These are phyloP conservation scores for Colletotrichum gigasporum DNA, from an alignment of 2,329 filamentous ascomycete genomes.

Conservation along the genomic window DNA sequence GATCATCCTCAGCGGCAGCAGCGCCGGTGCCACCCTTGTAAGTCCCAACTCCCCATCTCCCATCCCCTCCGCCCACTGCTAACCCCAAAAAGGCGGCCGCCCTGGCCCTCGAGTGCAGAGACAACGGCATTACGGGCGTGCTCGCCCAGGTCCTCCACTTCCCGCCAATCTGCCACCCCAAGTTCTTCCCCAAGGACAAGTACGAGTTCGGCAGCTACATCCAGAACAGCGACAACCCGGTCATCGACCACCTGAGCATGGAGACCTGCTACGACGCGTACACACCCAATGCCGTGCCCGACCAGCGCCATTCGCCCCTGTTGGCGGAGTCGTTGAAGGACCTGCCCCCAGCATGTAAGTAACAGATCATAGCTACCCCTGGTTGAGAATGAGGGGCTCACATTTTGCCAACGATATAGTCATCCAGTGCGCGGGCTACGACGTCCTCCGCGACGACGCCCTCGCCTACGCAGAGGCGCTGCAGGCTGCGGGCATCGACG, in stretches of 20 bases:
- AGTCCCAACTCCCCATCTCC: neutral
- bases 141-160: constrained; percentile 45
- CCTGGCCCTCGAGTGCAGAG: constrained; percentile 42
- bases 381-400: no score
- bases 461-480: constrained; percentile 49
- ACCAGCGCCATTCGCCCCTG: constrained; percentile 43
- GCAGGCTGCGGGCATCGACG: constrained; percentile 41
- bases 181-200: constrained; percentile 42
- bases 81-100: constrained; percentile 5
- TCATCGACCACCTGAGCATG: constrained; percentile 39
- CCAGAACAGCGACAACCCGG: constrained; percentile 43
- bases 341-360: constrained; percentile 46
- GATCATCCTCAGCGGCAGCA: constrained; percentile 47
- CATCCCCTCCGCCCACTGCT: neutral
- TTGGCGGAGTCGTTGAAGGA: constrained; percentile 41
- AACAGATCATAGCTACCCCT: no score
- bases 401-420: constrained; percentile 35
- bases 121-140: constrained; percentile 43
- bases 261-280: constrained; percentile 47
- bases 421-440: constrained; percentile 44
- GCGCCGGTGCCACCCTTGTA: constrained; percentile 47
- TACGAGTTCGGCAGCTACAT: constrained; percentile 47
- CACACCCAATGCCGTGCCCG: constrained; percentile 38
- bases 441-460: constrained; percentile 48
- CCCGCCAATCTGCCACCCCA: constrained; percentile 47